Evolutionary conservation across 2,329 filamentous ascomycete species (phyloP).

Genomic region (Fonsecaea erecta): DNA sequence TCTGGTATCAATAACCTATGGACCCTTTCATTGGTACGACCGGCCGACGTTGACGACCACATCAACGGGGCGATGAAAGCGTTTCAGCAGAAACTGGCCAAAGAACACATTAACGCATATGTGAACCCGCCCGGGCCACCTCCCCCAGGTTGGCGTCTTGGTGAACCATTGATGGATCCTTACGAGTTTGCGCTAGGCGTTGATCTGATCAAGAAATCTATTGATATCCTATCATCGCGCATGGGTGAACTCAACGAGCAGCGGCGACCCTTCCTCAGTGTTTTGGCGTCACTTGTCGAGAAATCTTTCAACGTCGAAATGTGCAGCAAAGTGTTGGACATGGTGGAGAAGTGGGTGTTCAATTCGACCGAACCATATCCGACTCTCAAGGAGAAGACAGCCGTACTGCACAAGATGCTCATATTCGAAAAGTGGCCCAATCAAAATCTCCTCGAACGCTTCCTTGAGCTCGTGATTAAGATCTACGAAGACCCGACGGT

Average conservation of each 20-base stretch:
- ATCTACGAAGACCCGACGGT: slow-evolving; percentile 99
- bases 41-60: slow-evolving; percentile 86
- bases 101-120: slow-evolving; percentile 84
- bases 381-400: slow-evolving; percentile 97
- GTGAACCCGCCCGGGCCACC: slow-evolving; percentile 46
- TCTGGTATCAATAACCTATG: slow-evolving; percentile 92
- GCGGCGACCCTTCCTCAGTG: slow-evolving; percentile 89
- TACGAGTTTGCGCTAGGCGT: slow-evolving; percentile 89
- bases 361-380: slow-evolving; percentile 92
- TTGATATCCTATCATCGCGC: slow-evolving; percentile 86
- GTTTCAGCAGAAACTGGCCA: slow-evolving; percentile 85
- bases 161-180: slow-evolving; percentile 59
- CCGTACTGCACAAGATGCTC: slow-evolving; percentile 98
- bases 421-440: slow-evolving; percentile 87
- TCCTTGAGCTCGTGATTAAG: slow-evolving; percentile 91
- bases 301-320: slow-evolving; percentile 86
- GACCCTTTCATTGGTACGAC: slow-evolving; percentile 84
- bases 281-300: slow-evolving; percentile 91
- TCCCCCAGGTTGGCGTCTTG: slow-evolving; percentile 47
- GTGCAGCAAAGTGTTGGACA: slow-evolving; percentile 88
- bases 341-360: slow-evolving; percentile 97
- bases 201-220: slow-evolving; percentile 88
- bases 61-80: slow-evolving; percentile 89
- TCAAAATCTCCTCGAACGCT: slow-evolving; percentile 84
- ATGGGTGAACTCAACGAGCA: slow-evolving; percentile 94